phyloP scores from a whole-genome alignment of 2,329 filamentous ascomycete genomes.

The Didymella pinodella region DNA sequence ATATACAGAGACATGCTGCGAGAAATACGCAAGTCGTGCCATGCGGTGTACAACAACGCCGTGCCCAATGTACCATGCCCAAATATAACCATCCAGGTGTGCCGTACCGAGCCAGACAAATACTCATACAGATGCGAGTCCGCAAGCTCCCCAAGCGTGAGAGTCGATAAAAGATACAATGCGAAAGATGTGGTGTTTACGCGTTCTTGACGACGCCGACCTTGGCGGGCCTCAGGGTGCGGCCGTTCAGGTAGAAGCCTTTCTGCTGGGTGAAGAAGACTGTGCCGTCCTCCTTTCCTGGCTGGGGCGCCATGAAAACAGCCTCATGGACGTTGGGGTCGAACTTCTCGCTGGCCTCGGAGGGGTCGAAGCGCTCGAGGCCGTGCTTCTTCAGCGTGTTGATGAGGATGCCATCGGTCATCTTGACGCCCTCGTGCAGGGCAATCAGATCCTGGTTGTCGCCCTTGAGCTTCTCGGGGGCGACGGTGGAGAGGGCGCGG shows the following conservation, averaged over 20 bases:
- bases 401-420: constrained; percentile 92
- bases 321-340: constrained; percentile 97
- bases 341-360: constrained; percentile 78
- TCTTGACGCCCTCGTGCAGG: constrained; percentile 88
- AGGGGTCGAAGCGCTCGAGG: constrained; percentile 85
- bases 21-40: constrained; percentile 4
- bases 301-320: constrained; percentile 88
- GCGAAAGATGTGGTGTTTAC: constrained; percentile 33
- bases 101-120: constrained; percentile 15
- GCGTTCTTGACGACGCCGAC: constrained; percentile 93
- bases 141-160: neutral
- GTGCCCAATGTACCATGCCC: constrained; percentile 22
- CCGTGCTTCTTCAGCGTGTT: constrained; percentile 92
- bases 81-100: constrained; percentile 16
- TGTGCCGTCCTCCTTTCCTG: constrained; percentile 86
- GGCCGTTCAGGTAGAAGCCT: constrained; percentile 92
- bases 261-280: constrained; percentile 95
- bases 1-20: constrained; percentile 18
- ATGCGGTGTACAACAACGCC: constrained; percentile 15
- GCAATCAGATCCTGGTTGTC: constrained; percentile 77
- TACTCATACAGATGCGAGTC: constrained; percentile 18
- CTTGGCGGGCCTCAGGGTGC: constrained; percentile 89
- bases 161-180: constrained; percentile 1
- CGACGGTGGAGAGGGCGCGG: constrained; percentile 83
- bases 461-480: constrained; percentile 72